These are phyloP conservation scores for Candida frijolesensis DNA, from an alignment of 1,139 yeast species.

Conservation along the genomic window DNA sequence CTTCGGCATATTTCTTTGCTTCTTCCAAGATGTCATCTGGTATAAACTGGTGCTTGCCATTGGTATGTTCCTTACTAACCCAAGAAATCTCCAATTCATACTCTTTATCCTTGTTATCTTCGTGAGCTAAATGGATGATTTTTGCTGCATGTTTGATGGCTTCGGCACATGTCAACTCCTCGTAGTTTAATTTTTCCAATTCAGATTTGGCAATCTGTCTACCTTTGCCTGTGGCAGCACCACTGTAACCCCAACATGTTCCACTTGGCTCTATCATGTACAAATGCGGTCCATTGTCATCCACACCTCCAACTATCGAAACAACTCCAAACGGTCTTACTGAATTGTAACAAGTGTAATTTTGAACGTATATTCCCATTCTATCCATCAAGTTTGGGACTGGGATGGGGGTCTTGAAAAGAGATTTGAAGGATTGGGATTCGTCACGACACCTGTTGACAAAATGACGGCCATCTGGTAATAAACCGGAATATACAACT, in stretches of 20 bases:
- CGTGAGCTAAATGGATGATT: constrained; percentile 92
- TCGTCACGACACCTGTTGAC: constrained; percentile 93
- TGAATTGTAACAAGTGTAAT: constrained; percentile 92
- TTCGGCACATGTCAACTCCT: constrained; percentile 68
- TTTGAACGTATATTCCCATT: constrained; percentile 90
- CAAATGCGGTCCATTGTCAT: constrained; percentile 84
- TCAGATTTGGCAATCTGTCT: constrained; percentile 96
- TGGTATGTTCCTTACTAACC: constrained; percentile 72
- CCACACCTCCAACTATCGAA: constrained; percentile 92
- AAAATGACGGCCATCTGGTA: constrained; percentile 95
- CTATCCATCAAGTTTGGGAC: constrained; percentile 85
- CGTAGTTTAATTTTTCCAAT: constrained; percentile 83
- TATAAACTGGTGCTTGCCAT: constrained; percentile 77
- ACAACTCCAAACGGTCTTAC: constrained; percentile 97
- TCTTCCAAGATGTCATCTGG: constrained; percentile 78
- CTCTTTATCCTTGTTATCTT: constrained; percentile 96
- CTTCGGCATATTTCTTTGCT: constrained; percentile 74
- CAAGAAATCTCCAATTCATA: constrained; percentile 94
- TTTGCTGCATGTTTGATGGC: constrained; percentile 94
- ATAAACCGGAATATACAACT: constrained; percentile 89
- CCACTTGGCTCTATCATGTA: constrained; percentile 99
- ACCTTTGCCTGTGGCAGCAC: constrained; percentile 98
- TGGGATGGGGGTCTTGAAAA: constrained; percentile 76
- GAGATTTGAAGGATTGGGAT: constrained; percentile 75
- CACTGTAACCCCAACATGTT: constrained; percentile 93